These are phyloP conservation scores for Scheffersomyces parashehatae DNA, from an alignment of 1,139 yeast genomes.

Conservation along the genomic window DNA sequence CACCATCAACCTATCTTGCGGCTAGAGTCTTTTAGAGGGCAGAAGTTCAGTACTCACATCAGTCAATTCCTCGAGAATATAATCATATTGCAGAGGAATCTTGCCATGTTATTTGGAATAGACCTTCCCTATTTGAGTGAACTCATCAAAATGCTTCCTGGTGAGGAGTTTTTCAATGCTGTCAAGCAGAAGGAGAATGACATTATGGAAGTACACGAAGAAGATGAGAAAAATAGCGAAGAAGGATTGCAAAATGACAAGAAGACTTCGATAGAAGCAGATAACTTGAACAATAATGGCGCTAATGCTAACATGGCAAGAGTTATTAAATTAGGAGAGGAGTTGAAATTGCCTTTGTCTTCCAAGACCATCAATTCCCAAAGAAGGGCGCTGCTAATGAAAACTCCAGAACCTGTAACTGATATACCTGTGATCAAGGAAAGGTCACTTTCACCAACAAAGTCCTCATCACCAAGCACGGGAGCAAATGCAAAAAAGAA, in stretches of 20 bases:
- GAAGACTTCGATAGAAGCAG: conserved; percentile 3
- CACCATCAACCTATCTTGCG: conserved; percentile 31
- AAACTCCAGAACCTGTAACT: not conserved
- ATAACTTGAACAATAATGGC: not conserved
- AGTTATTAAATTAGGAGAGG: conserved; percentile 37
- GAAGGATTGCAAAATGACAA: conserved; percentile 7
- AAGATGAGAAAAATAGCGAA: conserved; percentile 14
- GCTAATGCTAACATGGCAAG: conserved; percentile 20
- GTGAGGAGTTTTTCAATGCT: conserved; percentile 33
- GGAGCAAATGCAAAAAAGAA: conserved; percentile 16
- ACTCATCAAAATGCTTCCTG: conserved; percentile 32
- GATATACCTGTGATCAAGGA: conserved; percentile 5
- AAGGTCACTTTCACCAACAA: conserved; percentile 2
- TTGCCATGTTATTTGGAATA: conserved; percentile 26
- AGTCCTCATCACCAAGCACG: not conserved
- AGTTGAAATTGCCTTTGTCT: conserved; percentile 41
- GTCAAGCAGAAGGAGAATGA: conserved; percentile 36
- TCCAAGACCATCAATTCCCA: conserved; percentile 44
- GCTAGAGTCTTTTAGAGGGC: conserved; percentile 28
- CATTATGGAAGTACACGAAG: conserved; percentile 22
- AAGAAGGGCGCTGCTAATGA: conserved; percentile 21
- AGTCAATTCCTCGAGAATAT: conserved; percentile 45
- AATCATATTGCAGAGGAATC: conserved; percentile 33
- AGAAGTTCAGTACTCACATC: conserved; percentile 26
- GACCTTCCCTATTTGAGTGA: conserved; percentile 38